Evolutionary conservation across 805 yeast species (phyloP), one percentile per base, ranked within the genome.

Genomic region (Spathaspora passalidarum): DNA sequence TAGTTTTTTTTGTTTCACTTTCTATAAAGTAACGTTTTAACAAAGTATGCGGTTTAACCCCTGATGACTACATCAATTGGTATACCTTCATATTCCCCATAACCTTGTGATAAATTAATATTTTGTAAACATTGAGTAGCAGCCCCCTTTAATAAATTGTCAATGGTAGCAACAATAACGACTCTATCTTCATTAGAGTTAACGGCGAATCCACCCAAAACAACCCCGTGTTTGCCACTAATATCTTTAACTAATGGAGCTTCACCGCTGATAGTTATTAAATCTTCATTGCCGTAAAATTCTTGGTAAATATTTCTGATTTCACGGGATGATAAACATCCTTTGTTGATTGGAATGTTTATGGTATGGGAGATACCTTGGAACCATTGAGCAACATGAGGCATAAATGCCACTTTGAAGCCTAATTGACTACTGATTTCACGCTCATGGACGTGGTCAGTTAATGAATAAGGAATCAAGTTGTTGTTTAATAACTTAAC

Each of bases 341-440:
- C 73, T 45, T 63, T 66, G 57, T 80, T 84, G 60, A 94, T 79
- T 43, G 99, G 99, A 49, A 94, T 86, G 36, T 89, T 83, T 45
- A 94, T 84, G 17, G 99, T 92, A 59, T 87, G 87, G 1, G 96
- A 78, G 55, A 94, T 94, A 56, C 99, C 99, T 71, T 95, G 98
- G 82, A 94, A 94, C 99, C 99, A 94, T 65, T 86, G 95, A 2
- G 97, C 99, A 49, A 94, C 99, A 61, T 94, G 99, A 17, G 99
- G 99, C 53, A 87, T 81, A 66, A 94, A 94, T 3, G 96, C 92
- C 42, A 94, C 89, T 26, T 81, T 79, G 37, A 72, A 68, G 2
- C 95, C 96, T 49, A 94, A 73, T 55, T 86, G 91, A 13, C 76
- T 61, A 36, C 96, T 87, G 50, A 95, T 86, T 70, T 94, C 99